Evolutionary conservation across 1,139 yeast species (phyloP), one percentile per base, ranked within the genome.

Genomic region (Yamadazyma songkhlaensis): DNA sequence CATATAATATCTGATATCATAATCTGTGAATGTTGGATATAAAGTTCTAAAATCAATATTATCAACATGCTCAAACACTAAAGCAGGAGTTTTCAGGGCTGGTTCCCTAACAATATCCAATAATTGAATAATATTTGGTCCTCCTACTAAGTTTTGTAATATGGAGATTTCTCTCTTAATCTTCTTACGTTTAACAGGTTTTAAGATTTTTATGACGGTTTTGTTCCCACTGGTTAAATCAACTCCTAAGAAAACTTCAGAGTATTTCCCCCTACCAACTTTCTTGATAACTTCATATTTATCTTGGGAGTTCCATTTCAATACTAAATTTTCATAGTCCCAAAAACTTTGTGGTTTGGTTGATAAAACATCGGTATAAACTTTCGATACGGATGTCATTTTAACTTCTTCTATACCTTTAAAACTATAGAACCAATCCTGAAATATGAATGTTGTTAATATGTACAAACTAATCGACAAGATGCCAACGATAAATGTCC

Each of bases 151-250:
- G 60, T 94, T 92, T 62, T 89, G 90, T 52, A 94, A 72, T 42
- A 94, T 92, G 58, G 89, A 84, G 48, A 94, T 89, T 59, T 94
- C 99, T 52, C 98, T 76, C 69, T 87, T 88, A 50, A 94, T 92
- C 71, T 94, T 94, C 75, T 92, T 92, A 63, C 94, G 77, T 64
- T 92, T 92, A 32, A 94, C 97, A 3, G 99, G 99, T 60, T 94
- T 94, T 53, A 94, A 76, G 47, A 92, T 97, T 59, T 94, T 94
- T 54, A 94, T 88, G 35, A 94, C 96, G 50, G 83, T 80, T 30
- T 76, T 74, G 34, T 53, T 54, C 1, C 64, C 64, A 36, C 54
- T 53, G 9, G 50, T 48, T 30, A 67, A 46, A 34, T 66, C 68
- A 10, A 66, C 52, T 0, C 73, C 73, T 28, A 68, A 53, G 37